Base-by-base conservation (phyloP, 2,329 filamentous ascomycete species). In the Salinomyces thailandicus region DNA sequence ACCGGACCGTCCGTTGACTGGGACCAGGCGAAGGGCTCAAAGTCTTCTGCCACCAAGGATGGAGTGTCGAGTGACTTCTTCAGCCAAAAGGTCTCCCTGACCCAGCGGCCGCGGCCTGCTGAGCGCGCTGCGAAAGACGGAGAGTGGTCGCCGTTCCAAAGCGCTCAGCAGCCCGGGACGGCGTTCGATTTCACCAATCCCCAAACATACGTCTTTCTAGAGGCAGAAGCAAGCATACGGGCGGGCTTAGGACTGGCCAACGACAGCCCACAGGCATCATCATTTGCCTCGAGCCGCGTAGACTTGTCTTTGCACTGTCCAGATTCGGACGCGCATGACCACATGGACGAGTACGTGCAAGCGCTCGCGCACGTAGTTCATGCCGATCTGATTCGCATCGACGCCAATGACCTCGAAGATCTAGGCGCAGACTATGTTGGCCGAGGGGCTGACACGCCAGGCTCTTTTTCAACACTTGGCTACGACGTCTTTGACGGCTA, bases 361-460 rank as follows among this genome's bases (percentile, higher is more conserved):
- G 69, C 74, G 34, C 62, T 81, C 29, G 81, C 81, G 0, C 62
- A 63, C 9, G 68, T 75, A 20, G 62, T 81, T 5, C 63, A 62
- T 5, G 79, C 82, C 3, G 77, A 89, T 46, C 52, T 89, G 3
- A 62, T 91, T 19, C 70, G 73, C 14, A 54, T 93, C 8, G 73
- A 79, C 51, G 75, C 83, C 1, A 72, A 78, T 43, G 79, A 81
- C 50, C 62, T 93, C 36, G 80, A 80, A 3, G 69, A 79, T 33
- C 63, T 91, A 17, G 69, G 79, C 0, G 80, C 79, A 2, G 69
- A 75, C 29, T 85, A 86, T 49, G 60, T 87, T 7, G 80, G 79
- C 4, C 76, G 46, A n/a, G 41, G 43, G 5, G 45, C 82, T 50
- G 68, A 71, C 42, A 42, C 62, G 51, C 63, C 36, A 48, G 71